Evolutionary conservation across 257 asterid genomes (phyloP).

Genomic region (Penstemon davidsonii): DNA sequence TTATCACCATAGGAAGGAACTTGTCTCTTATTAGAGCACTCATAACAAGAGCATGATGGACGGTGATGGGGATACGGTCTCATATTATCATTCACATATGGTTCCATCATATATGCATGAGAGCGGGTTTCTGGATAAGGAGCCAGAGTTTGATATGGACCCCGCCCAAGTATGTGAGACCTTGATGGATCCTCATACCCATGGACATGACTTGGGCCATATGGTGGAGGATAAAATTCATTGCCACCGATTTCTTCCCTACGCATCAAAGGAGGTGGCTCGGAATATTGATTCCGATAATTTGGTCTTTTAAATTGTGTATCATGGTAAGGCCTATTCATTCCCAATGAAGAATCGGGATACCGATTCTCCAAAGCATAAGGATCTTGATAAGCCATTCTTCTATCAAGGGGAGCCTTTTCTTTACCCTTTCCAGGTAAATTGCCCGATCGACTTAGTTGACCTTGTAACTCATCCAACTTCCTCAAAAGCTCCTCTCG

Average conservation of each 20-base stretch:
- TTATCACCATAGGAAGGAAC: conserved; percentile 32
- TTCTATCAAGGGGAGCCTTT: conserved; percentile 41
- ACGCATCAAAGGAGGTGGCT: conserved; percentile 40
- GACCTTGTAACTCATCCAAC: conserved; percentile 64
- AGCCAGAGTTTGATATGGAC: conserved; percentile 36
- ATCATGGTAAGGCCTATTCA: conserved; percentile 37
- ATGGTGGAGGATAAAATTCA: conserved; percentile 54
- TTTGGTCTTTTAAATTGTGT: conserved; percentile 35
- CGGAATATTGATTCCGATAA: conserved; percentile 40
- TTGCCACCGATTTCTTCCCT: conserved; percentile 48
- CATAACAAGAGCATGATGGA: conserved; percentile 74
- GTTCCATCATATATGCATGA: conserved; percentile 43
- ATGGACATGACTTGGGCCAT: conserved; percentile 35
- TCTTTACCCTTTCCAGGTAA: conserved; percentile 54
- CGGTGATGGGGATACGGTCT: conserved; percentile 58
- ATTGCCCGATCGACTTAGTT: conserved; percentile 56
- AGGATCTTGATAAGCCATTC: conserved; percentile 48
- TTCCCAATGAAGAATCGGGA: conserved; percentile 40
- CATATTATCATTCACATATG: conserved; percentile 38
- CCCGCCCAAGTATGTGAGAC: conserved; percentile 49
- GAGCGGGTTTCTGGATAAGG: conserved; percentile 38
- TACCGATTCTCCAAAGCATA: conserved; percentile 38
- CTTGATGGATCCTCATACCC: conserved; percentile 46
- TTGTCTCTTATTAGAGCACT: conserved; percentile 50
- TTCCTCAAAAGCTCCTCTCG: conserved; percentile 61